Evolutionary conservation across 129 eudicot species (phyloP).

Genomic region (Chrysanthemum makinoi): DNA sequence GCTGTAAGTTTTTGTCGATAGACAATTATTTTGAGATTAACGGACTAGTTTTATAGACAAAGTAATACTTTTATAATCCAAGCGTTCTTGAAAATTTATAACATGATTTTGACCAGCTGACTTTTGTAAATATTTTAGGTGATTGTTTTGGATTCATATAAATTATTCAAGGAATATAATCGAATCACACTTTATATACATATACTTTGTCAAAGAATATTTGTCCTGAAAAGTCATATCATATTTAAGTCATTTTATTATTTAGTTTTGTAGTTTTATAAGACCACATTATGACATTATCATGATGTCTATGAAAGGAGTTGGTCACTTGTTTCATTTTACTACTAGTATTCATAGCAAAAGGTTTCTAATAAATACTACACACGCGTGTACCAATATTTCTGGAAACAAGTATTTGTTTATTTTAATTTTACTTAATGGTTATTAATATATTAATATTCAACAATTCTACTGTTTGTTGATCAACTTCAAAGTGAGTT

Average conservation of each 20-base stretch:
- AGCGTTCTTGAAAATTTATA: neutral
- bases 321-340: constrained; percentile 31
- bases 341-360: neutral
- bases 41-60: too few species aligned
- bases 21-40: too few species aligned
- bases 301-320: constrained; percentile 30
- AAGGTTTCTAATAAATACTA: neutral
- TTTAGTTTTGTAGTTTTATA: constrained; percentile 20
- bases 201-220: constrained; percentile 33
- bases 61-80: too few species aligned
- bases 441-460: too few species aligned
- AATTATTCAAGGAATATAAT: constrained; percentile 16
- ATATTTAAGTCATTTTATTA: constrained; percentile 13
- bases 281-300: constrained; percentile 25
- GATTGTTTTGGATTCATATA: constrained; percentile 9
- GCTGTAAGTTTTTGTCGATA: too few species aligned
- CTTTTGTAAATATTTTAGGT: constrained; percentile 6
- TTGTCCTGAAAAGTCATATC: constrained; percentile 31
- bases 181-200: constrained; percentile 13
- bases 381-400: neutral
- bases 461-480: neutral
- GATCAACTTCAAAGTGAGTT: neutral
- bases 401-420: neutral
- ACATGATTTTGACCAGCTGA: neutral
- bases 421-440: neutral